phyloP scores from a whole-genome alignment of 176 grass and related monocot genomes.

The Urochloa ruziziensis region DNA sequence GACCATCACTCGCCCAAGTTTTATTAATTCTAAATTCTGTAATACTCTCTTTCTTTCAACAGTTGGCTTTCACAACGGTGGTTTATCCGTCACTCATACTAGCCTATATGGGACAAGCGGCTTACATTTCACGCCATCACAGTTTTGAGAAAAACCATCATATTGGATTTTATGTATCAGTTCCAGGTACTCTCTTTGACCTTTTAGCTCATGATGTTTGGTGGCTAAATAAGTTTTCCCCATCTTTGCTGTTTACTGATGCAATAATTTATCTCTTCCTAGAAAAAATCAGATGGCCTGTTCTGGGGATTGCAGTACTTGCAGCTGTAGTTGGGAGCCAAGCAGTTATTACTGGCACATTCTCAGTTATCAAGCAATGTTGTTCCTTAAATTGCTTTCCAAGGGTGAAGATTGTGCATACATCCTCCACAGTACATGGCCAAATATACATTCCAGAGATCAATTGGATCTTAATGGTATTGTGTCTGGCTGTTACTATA shows the following conservation, averaged over 20 bases:
- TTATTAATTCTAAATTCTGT: constrained; percentile 14
- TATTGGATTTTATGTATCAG: constrained; percentile 96
- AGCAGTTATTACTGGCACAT: constrained; percentile 89
- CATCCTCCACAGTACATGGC: constrained; percentile 74
- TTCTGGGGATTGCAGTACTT: constrained; percentile 81
- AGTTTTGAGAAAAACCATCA: constrained; percentile 54
- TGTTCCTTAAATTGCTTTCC: constrained; percentile 81
- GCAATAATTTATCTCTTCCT: constrained; percentile 41
- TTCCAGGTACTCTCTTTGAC: constrained; percentile 66
- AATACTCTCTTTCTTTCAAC: constrained; percentile 35
- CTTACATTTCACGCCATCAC: constrained; percentile 91
- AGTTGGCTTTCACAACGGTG: constrained; percentile 83
- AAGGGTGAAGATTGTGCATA: constrained; percentile 88
- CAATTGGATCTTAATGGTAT: constrained; percentile 92
- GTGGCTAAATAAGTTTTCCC: neutral
- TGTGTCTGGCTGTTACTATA: constrained; percentile 81
- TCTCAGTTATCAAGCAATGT: constrained; percentile 96
- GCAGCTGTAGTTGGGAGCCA: constrained; percentile 81
- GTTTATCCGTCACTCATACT: constrained; percentile 87
- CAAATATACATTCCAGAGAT: constrained; percentile 98
- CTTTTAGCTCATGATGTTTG: constrained; percentile 8
- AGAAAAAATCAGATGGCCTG: constrained; percentile 97
- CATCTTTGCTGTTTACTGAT: constrained; percentile 21
- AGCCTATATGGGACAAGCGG: constrained; percentile 98
- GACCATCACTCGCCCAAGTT: neutral